phyloP scores from a whole-genome alignment of 345 rosid genomes.

The Murraya paniculata region DNA sequence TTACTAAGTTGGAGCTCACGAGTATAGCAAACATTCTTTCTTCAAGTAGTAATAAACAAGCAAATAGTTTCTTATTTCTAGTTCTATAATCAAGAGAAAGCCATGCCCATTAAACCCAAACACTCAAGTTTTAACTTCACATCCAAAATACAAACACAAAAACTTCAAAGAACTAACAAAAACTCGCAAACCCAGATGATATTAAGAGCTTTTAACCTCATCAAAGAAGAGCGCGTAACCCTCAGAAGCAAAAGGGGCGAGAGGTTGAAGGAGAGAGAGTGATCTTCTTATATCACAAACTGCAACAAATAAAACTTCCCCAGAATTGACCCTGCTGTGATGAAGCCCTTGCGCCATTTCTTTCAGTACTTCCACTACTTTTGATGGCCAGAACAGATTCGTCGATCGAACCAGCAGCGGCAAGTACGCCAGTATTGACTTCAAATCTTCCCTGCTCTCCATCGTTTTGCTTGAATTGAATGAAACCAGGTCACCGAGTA shows the following conservation, averaged over 20 bases:
- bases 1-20: not conserved
- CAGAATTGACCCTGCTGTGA: slow-evolving; percentile 59
- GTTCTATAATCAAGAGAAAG: not conserved
- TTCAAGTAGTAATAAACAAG: not conserved
- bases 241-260: slow-evolving; percentile 40
- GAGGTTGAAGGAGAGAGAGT: slow-evolving; percentile 39
- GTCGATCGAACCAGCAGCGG: slow-evolving; percentile 52
- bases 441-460: slow-evolving; percentile 58
- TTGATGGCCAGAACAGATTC: slow-evolving; percentile 62
- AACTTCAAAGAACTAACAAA: not conserved
- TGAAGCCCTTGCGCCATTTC: slow-evolving; percentile 61
- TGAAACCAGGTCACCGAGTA: not conserved
- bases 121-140: not conserved
- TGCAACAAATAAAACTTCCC: slow-evolving; percentile 53
- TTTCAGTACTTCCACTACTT: slow-evolving; percentile 55
- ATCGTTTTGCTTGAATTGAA: slow-evolving; percentile 24
- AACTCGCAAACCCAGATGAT: not conserved
- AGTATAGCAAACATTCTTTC: not conserved
- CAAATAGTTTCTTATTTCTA: not conserved
- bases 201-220: slow-evolving; percentile 37
- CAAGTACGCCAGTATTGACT: slow-evolving; percentile 52
- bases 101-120: not conserved
- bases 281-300: slow-evolving; percentile 54
- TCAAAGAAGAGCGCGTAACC: slow-evolving; percentile 74
- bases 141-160: not conserved